Base-by-base conservation (phyloP, 169 alveolate genomes). In the Eimeria maxima region DNA sequence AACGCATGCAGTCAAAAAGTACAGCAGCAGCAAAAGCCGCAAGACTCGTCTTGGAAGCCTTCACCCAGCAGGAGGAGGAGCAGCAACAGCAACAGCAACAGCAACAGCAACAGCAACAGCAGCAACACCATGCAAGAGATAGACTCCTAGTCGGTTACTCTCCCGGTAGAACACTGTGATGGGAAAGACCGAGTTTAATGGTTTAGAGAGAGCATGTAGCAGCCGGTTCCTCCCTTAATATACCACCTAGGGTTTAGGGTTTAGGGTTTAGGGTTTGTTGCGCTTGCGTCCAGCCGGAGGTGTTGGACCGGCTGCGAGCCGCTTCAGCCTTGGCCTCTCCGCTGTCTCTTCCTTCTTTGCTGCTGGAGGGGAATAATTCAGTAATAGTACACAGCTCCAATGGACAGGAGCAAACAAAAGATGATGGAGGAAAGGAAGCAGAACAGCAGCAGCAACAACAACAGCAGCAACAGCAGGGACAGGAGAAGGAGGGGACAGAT, bases 321-420 rank as follows among this genome's bases (percentile, higher is more conserved):
- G 84, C 84, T 10, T 20, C 84, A n/a, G 84, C 84, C 38, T 16
- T 73, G 84, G 84, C 84, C 50, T 73, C 84, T 38, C 84, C 84
- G 20, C 20, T 73, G 84, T 73, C 84, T 0, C 44, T 73, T 38
- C 50, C 7, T 42, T 18, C 84, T 13, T 7, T 73, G 38, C 45
- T 73, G 0, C 74, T 24, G 1, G 74, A 24, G 33, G 29, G 33
- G 1, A 65, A 65, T 24, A 14, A 7, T 53, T 47, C 50, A 11
- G 16, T 24, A 65, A 0, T 14, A n/a, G 42, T 14, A n/a, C 16
- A 65, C 42, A 11, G 4, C 38, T 33, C 38, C 38, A 33, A 33
- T 33, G 38, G 74, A 20, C 1, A n/a, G 13, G 1, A 14, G 60
- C 60, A 14, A 53, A 53, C 60, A 53, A 53, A 1, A 11, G 2